Conservation (phyloP, 768 basidiomycete genomes). For the Pleurotus citrinopileatus region DNA sequence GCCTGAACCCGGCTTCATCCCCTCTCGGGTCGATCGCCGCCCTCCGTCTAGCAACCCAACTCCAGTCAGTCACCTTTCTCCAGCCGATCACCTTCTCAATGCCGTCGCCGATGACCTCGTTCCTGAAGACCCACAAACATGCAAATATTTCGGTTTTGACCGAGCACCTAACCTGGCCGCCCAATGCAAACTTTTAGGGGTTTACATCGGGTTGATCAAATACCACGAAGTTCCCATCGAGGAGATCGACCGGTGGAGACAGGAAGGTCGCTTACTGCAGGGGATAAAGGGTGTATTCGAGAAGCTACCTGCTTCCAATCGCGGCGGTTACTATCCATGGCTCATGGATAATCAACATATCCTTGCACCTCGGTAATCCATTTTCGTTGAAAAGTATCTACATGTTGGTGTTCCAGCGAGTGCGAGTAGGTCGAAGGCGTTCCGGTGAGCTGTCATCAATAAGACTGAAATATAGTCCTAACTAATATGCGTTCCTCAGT, state of each 20-base stretch:
- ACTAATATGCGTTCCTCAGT: too few relatives aligned
- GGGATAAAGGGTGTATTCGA: constrained; percentile 29
- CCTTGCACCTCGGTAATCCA: constrained; percentile 16
- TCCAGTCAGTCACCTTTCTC: too few relatives aligned
- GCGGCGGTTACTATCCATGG: constrained; percentile 32
- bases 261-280: constrained; percentile 25
- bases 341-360: constrained; percentile 31
- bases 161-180: too few relatives aligned
- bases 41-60: too few relatives aligned
- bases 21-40: too few relatives aligned
- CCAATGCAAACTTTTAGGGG: constrained; percentile 21
- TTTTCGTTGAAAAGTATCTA: neutral
- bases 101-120: too few relatives aligned
- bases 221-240: constrained; percentile 18
- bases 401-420: neutral
- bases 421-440: neutral
- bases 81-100: too few relatives aligned
- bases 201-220: constrained; percentile 27
- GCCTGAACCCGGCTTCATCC: too few relatives aligned
- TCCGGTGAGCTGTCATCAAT: too few relatives aligned
- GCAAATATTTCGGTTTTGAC: too few relatives aligned
- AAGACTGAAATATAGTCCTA: too few relatives aligned
- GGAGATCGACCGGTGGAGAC: constrained; percentile 28
- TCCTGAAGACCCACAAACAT: too few relatives aligned
- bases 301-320: constrained; percentile 15